Evolutionary conservation across 2,329 filamentous ascomycete species (phyloP), one percentile per base, ranked within the genome.

Genomic region (Akanthomyces dipterigenus): DNA sequence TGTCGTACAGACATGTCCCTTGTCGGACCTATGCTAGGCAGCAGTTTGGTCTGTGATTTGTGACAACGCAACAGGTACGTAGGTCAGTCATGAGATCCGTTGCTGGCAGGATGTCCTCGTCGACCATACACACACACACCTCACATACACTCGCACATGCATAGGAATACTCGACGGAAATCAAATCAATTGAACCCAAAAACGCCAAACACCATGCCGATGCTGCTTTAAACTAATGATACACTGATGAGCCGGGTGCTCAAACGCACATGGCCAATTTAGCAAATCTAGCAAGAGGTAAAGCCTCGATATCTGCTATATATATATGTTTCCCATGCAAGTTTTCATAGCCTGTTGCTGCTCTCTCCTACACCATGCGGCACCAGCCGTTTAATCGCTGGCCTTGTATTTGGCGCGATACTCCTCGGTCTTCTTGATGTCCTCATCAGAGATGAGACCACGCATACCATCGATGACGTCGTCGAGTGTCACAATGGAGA

Each of bases 401-500:
- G 85, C 82, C 72, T 82, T 85, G 73, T 86, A 89, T 76, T 83
- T 83, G 50, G 75, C 74, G 60, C 89, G 85, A 75, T 96, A 96
- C 71, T 86, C 88, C 76, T 90, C 85, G 72, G 91, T 87, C 63
- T 80, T 80, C 76, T 80, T 78, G 65, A 89, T 79, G 65, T 91
- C 83, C 38, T 84, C 80, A 53, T 82, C 81, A 1, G 83, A 82
- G 46, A 84, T 86, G 66, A 85, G 78, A 48, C 79, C 79, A 70
- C 83, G 83, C 73, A 90, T 78, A 12, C 87, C 88, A 60, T 82
- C 81, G 67, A 93, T 87, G 67, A 98, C 86, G 74, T 98, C 91
- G 70, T 92, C 85, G 66, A 98, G 80, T 46, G 88, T 93, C 68
- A 96, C 75, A 66, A 97, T 95, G 20, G 91, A 82, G 66, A 93